Conservation (phyloP, 805 yeast genomes). For the Yarrowia keelungensis region DNA sequence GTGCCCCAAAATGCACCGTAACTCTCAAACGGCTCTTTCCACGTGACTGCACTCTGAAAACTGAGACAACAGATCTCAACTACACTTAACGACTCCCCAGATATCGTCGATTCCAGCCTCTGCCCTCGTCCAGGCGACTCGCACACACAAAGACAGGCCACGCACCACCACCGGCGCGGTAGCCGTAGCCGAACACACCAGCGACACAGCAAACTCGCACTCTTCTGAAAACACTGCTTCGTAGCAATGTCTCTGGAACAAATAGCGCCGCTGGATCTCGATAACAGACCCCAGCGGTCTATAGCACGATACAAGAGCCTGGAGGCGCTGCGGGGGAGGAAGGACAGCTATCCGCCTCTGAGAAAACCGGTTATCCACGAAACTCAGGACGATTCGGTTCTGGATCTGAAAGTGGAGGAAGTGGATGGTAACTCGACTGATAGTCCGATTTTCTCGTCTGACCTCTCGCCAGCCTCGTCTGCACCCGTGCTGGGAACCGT, state of each 20-base stretch:
- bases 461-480: neutral
- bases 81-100: too few species aligned
- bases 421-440: too few species aligned
- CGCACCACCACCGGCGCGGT: too few species aligned
- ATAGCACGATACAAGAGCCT: conserved; percentile 27
- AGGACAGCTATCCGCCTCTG: neutral
- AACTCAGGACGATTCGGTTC: neutral
- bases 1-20: neutral
- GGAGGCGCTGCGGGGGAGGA: conserved; percentile 24
- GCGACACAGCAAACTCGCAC: too few species aligned
- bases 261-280: conserved; percentile 26
- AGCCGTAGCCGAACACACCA: too few species aligned
- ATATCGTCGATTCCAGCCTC: too few species aligned
- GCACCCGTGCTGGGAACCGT: conserved; percentile 18
- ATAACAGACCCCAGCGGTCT: neutral
- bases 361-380: neutral
- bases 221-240: too few species aligned
- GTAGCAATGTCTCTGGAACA: conserved; percentile 24
- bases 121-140: conserved; percentile 5
- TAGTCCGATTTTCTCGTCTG: neutral
- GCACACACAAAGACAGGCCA: too few species aligned
- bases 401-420: neutral
- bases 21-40: neutral
- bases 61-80: conserved; percentile 11
- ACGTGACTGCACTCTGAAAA: conserved; percentile 13